Evolutionary conservation across 2,329 filamentous ascomycete genomes (phyloP).

Genomic region (Claviceps monticola): DNA sequence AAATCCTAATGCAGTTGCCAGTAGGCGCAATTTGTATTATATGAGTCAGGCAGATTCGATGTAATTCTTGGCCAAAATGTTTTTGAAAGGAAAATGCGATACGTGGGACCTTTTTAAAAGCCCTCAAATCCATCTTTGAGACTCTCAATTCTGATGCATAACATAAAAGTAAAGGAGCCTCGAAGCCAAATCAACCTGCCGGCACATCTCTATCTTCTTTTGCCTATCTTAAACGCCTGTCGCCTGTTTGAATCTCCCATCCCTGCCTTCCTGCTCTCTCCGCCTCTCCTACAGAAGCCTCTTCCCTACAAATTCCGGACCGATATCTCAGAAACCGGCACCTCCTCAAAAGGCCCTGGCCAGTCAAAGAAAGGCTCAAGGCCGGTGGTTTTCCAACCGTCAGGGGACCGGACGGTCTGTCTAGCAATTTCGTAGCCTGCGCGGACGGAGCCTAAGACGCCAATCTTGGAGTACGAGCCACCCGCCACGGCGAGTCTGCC

Average conservation of each 20-base stretch:
- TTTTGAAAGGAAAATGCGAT: neutral
- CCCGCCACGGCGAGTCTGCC: constrained; percentile 52
- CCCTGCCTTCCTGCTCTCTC: neutral
- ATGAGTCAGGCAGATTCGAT: neutral
- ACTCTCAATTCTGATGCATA: too few relatives aligned
- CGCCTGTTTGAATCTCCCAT: neutral
- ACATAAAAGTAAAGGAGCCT: too few relatives aligned
- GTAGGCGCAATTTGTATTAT: neutral
- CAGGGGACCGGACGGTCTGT: constrained; percentile 7
- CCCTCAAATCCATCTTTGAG: too few relatives aligned
- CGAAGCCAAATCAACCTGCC: neutral
- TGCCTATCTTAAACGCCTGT: neutral
- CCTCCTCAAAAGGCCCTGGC: constrained; percentile 12
- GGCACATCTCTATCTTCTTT: neutral
- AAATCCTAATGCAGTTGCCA: neutral
- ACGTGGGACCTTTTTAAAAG: neutral
- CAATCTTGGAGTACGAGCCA: constrained; percentile 38
- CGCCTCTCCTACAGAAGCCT: neutral
- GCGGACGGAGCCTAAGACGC: constrained; percentile 37
- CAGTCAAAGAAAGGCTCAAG: constrained; percentile 15
- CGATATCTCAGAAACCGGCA: constrained; percentile 13
- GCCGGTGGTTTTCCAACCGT: constrained; percentile 15
- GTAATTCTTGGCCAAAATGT: neutral
- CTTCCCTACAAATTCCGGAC: constrained; percentile 12
- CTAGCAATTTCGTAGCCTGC: constrained; percentile 22